Conservation (phyloP, 1,284 basidiomycete species). For the Boletus sp. region DNA sequence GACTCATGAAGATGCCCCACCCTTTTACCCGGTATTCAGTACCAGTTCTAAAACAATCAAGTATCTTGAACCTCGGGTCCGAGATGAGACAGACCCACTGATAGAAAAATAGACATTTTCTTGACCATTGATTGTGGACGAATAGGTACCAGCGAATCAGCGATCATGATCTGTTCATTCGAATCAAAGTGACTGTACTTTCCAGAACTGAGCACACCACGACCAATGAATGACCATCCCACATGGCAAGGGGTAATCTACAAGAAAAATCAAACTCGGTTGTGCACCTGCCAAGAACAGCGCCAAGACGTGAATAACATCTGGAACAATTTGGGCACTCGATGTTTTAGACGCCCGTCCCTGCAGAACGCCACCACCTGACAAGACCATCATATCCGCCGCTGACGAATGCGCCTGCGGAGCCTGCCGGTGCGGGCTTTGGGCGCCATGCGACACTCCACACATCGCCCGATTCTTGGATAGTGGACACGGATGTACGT, state of each 20-base stretch:
- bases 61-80: background rate
- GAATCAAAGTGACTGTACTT: background rate
- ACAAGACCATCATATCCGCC: slow-evolving; percentile 80
- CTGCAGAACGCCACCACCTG: slow-evolving; percentile 74
- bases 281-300: background rate
- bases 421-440: slow-evolving; percentile 49
- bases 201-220: background rate
- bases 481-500: slow-evolving; percentile 73
- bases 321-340: background rate
- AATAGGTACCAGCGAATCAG: background rate
- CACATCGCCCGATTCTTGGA: slow-evolving; percentile 76
- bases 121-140: background rate
- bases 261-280: slow-evolving; percentile 2
- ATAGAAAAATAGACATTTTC: background rate
- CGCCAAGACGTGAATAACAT: background rate
- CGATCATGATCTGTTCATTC: background rate
- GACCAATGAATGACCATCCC: background rate
- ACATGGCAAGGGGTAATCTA: background rate
- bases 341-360: slow-evolving; percentile 31
- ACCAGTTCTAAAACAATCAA: background rate
- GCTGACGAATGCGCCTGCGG: slow-evolving; percentile 69
- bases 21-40: background rate
- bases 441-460: slow-evolving; percentile 87
- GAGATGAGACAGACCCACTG: background rate
- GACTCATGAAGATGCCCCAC: background rate